Base-by-base conservation (phyloP, 805 yeast genomes). In the Metschnikowia corniflorae region DNA sequence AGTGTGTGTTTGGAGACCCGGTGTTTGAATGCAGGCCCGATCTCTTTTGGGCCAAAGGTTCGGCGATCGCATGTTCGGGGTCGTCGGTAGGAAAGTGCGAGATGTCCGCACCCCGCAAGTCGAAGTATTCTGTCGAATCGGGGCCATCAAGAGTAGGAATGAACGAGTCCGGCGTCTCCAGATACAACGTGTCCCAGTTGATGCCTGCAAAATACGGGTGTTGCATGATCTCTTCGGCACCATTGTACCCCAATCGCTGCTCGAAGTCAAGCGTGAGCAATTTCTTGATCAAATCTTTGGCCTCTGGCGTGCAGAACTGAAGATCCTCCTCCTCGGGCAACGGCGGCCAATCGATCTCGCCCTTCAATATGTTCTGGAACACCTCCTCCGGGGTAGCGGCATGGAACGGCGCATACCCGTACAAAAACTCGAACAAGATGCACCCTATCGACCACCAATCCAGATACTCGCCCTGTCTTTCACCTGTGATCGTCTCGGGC, bases 391-490 rank as follows among this genome's bases (percentile, higher is more conserved):
- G 93, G 1, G 87, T 72, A 4, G 68, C 67, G 1, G 84, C 95
- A 57, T 86, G 93, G 59, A 93, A 93, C 2, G 99, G 99, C 2
- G 99, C 96, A 56, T 78, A 85, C 0, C 98, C 98, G 57, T 82
- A 85, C 26, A 87, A 55, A 54, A 93, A 82, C 61, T 93, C 99
- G 66, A 91, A 93, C 39, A 91, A 61, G 9, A 93, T 87, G 59
- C 97, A 91, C 0, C 99, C 99, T 22, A 91, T 76, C 2, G 97
- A 86, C 99, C 99, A 93, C 98, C 98, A 89, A 63, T 89, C 97
- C n/a, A 91, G 80, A 44, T 80, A 75, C 45, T 79, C 88, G 43
- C 80, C 85, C 56, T 91, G 96, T 0, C 85, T 82, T 1, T 73
- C 69, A 26, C 97, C 97, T 27, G 74, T 68, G 43, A 93, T 87